Percentiles rank a stretch among this genome's conserved stretches.
Conservation (phyloP, 495 filamentous ascomycete species). For the Aspergillus cavernicola region DNA sequence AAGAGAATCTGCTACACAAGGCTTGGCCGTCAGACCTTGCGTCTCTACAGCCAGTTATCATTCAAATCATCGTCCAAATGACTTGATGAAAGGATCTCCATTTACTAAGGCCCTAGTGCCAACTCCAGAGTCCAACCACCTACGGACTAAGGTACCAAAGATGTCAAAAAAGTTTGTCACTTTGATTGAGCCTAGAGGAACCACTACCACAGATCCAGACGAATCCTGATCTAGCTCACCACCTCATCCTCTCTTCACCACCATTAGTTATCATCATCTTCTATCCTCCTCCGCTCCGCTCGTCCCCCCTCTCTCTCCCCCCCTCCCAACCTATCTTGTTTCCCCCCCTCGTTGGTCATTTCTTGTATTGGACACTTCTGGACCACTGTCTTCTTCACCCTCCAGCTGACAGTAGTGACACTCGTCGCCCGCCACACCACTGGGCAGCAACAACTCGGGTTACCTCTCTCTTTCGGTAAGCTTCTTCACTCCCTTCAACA, state of each 20-base stretch:
- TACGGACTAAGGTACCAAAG: neutral
- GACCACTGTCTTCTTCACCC: neutral
- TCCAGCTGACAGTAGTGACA: slow-evolving; percentile 11
- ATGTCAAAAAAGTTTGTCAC: neutral
- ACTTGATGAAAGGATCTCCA: neutral
- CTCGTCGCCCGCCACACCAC: slow-evolving; percentile 13
- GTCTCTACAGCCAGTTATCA: slow-evolving; percentile 12
- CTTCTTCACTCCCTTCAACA: neutral
- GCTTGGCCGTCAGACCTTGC: slow-evolving; percentile 19
- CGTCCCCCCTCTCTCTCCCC: too few species aligned
- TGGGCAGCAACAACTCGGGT: slow-evolving; percentile 12
- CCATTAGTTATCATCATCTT: too few species aligned
- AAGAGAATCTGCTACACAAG: slow-evolving; percentile 8
- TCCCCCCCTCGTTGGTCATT: neutral
- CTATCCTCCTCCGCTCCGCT: too few species aligned
- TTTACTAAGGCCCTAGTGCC: neutral
- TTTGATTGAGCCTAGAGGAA: too few species aligned
- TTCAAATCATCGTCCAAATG: slow-evolving; percentile 3
- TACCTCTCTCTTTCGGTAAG: slow-evolving; percentile 10
- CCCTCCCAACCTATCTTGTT: neutral
- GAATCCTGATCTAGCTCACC: too few species aligned
- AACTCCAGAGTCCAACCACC: neutral
- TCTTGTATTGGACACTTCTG: neutral
- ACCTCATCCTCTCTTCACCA: too few species aligned
- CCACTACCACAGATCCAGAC: too few species aligned